Percentiles rank a stretch among this genome's conserved stretches.
These are phyloP conservation scores for Fusarium globosum DNA, from an alignment of 2,329 filamentous ascomycete genomes.

Conservation along the genomic window DNA sequence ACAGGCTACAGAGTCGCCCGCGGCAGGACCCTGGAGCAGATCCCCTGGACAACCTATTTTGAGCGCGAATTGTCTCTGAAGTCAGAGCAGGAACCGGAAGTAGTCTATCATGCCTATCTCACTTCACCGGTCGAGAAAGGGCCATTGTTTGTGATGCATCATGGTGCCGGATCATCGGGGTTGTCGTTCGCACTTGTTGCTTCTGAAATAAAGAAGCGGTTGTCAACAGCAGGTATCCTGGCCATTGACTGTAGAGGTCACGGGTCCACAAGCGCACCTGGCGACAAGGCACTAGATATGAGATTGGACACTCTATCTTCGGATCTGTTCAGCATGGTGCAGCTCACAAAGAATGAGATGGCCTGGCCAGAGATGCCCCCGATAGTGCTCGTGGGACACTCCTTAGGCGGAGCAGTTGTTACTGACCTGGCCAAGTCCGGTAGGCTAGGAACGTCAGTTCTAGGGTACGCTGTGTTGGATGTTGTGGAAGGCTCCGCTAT, in stretches of 20 bases:
- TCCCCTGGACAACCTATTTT: slow-evolving; percentile 92
- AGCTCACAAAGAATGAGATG: slow-evolving; percentile 74
- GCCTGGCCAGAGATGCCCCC: slow-evolving; percentile 79
- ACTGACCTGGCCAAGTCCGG: slow-evolving; percentile 81
- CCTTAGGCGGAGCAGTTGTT: slow-evolving; percentile 89
- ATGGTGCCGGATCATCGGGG: slow-evolving; percentile 93
- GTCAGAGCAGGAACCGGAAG: slow-evolving; percentile 55
- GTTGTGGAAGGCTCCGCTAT: slow-evolving; percentile 97
- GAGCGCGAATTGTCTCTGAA: slow-evolving; percentile 84
- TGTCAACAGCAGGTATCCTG: slow-evolving; percentile 85
- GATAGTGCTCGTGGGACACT: slow-evolving; percentile 88
- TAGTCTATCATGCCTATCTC: slow-evolving; percentile 86
- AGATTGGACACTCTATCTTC: slow-evolving; percentile 76
- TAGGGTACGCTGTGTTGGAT: slow-evolving; percentile 92
- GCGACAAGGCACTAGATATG: slow-evolving; percentile 66
- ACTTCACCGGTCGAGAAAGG: slow-evolving; percentile 80
- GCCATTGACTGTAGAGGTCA: slow-evolving; percentile 89
- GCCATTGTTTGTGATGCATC: slow-evolving; percentile 91
- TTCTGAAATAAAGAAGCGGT: slow-evolving; percentile 77
- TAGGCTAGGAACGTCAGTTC: slow-evolving; percentile 72
- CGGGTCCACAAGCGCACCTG: slow-evolving; percentile 72
- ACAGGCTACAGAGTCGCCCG: slow-evolving; percentile 56
- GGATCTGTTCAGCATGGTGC: slow-evolving; percentile 78
- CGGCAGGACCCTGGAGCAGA: slow-evolving; percentile 69
- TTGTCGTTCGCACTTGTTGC: slow-evolving; percentile 89